Evolutionary conservation across 768 basidiomycete genomes (phyloP).

Genomic region (Dentipellis sp.): DNA sequence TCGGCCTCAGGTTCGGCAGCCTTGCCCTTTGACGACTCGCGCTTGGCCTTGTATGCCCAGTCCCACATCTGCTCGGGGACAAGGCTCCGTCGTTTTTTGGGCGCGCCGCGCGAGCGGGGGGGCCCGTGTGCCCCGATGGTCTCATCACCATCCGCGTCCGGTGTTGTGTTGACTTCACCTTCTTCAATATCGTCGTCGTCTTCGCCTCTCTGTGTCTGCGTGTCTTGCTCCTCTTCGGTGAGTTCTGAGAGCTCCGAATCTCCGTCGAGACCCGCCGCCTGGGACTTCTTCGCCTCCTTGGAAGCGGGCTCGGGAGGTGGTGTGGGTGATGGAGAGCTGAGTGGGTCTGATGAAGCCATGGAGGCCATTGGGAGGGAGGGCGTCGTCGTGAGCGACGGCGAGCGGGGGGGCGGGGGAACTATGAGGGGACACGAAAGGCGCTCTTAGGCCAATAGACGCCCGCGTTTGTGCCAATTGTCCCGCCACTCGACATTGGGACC

Average conservation of each 20-base stretch:
- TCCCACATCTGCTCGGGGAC: constrained; percentile 82
- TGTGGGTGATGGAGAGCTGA: constrained; percentile 62
- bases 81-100: constrained; percentile 52
- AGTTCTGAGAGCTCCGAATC: constrained; percentile 79
- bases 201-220: constrained; percentile 17
- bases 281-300: constrained; percentile 18
- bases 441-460: neutral
- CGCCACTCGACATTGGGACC: neutral
- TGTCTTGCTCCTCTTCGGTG: constrained; percentile 72
- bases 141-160: constrained; percentile 20
- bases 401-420: neutral
- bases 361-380: constrained; percentile 21
- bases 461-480: neutral
- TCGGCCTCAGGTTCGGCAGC: constrained; percentile 24
- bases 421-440: neutral
- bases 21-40: constrained; percentile 25
- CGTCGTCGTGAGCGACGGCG: neutral
- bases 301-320: constrained; percentile 28
- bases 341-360: constrained; percentile 52
- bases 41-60: constrained; percentile 48
- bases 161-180: constrained; percentile 6
- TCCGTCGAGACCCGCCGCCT: constrained; percentile 37
- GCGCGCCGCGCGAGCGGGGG: constrained; percentile 8
- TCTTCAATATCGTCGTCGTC: constrained; percentile 7
- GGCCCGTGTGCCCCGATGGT: constrained; percentile 19